phyloP scores from a whole-genome alignment of 257 asterid genomes.

The Capsicum chinense region DNA sequence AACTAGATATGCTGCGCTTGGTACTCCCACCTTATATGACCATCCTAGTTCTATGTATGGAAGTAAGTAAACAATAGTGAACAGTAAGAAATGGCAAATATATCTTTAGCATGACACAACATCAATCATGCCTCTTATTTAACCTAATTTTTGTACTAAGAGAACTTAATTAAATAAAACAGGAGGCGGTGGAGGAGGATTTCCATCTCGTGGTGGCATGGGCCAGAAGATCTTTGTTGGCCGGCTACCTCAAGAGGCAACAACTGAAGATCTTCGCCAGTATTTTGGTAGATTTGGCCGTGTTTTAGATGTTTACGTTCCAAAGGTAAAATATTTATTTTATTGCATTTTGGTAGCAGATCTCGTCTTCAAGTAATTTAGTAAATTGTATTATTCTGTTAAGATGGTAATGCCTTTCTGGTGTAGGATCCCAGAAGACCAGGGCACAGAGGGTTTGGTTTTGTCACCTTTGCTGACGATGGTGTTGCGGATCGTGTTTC shows the following conservation, averaged over 20 bases:
- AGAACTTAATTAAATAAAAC: slow-evolving; percentile 27
- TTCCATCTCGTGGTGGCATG: slow-evolving; percentile 79
- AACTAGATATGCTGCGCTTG: slow-evolving; percentile 96
- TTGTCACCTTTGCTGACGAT: slow-evolving; percentile 95
- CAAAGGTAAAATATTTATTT: slow-evolving; percentile 64
- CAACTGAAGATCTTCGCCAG: slow-evolving; percentile 88
- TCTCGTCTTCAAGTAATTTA: neutral
- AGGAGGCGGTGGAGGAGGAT: slow-evolving; percentile 56
- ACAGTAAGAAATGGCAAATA: neutral
- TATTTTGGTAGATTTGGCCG: slow-evolving; percentile 97
- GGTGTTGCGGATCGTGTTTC: slow-evolving; percentile 99
- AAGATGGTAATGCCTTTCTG: slow-evolving; percentile 31
- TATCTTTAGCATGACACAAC: neutral
- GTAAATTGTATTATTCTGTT: neutral
- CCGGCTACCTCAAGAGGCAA: slow-evolving; percentile 99
- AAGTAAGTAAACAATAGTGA: slow-evolving; percentile 58
- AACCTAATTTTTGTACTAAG: neutral
- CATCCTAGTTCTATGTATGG: slow-evolving; percentile 76
- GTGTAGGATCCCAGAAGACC: slow-evolving; percentile 93
- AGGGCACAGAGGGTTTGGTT: slow-evolving; percentile 98
- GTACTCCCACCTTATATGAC: slow-evolving; percentile 96
- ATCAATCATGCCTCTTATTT: neutral
- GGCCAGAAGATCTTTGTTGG: slow-evolving; percentile 96
- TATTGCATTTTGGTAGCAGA: neutral
- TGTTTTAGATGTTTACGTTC: slow-evolving; percentile 90